These are phyloP conservation scores for Wickerhamomyces rabaulensis DNA, from an alignment of 805 yeast species.

Conservation along the genomic window DNA sequence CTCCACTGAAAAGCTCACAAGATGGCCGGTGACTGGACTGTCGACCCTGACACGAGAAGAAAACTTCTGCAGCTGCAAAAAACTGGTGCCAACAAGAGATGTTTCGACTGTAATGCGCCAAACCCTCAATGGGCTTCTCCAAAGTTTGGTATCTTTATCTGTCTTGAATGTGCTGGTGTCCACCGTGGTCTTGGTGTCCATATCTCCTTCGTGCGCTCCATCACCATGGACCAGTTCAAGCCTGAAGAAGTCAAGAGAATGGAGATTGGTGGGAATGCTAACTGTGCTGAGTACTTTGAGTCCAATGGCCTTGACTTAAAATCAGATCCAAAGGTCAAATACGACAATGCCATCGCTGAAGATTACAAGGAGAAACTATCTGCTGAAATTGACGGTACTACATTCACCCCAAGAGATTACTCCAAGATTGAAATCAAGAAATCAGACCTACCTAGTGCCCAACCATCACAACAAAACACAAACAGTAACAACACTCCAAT, in stretches of 20 bases:
- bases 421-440: constrained; percentile 27
- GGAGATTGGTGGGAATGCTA: constrained; percentile 92
- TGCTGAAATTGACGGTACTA: constrained; percentile 67
- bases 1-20: not conserved
- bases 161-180: constrained; percentile 96
- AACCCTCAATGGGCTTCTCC: constrained; percentile 99
- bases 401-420: constrained; percentile 59
- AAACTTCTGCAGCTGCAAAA: constrained; percentile 73
- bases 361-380: constrained; percentile 84
- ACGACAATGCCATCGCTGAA: constrained; percentile 87
- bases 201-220: constrained; percentile 91
- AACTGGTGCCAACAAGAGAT: constrained; percentile 74
- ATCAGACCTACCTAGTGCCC: constrained; percentile 9
- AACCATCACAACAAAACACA: constrained; percentile 2
- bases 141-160: constrained; percentile 93
- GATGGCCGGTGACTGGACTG: constrained; percentile 63
- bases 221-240: constrained; percentile 98
- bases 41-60: constrained; percentile 89
- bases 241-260: constrained; percentile 83
- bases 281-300: constrained; percentile 62
- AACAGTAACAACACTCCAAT: constrained; percentile 22
- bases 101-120: constrained; percentile 92
- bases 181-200: constrained; percentile 97
- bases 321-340: constrained; percentile 68
- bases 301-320: constrained; percentile 64